A percentile compares a stretch with the other conserved stretches of the same genome.
Evolutionary conservation across 2,329 filamentous ascomycete genomes (phyloP).

Genomic region (Pseudogymnoascus sp.): DNA sequence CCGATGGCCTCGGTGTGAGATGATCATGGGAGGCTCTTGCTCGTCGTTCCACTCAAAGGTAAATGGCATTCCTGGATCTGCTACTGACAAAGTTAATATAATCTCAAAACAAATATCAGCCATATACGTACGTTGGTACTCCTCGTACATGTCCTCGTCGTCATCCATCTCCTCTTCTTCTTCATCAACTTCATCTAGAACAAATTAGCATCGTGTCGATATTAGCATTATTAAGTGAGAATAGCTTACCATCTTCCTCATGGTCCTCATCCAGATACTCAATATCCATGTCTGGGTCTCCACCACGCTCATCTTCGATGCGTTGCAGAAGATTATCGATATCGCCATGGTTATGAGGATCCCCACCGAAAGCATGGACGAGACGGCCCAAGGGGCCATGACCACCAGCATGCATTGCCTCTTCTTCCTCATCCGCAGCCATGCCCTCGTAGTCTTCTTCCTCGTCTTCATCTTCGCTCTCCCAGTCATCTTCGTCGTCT

Average conservation of each 20-base stretch:
- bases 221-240: not conserved
- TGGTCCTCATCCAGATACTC: slow-evolving; percentile 48
- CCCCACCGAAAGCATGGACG: slow-evolving; percentile 41
- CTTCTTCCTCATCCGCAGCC: slow-evolving; percentile 45
- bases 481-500: slow-evolving; percentile 53
- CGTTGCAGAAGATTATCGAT: slow-evolving; percentile 28
- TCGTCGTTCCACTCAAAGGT: slow-evolving; percentile 51
- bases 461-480: slow-evolving; percentile 52
- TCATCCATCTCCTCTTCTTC: slow-evolving; percentile 63
- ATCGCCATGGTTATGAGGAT: slow-evolving; percentile 27
- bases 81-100: slow-evolving; percentile 10
- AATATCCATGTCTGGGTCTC: slow-evolving; percentile 35
- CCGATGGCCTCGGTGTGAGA: slow-evolving; percentile 38
- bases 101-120: not conserved
- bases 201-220: not conserved
- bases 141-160: slow-evolving; percentile 54
- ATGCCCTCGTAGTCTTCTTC: slow-evolving; percentile 38
- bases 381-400: slow-evolving; percentile 42
- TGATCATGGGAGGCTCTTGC: slow-evolving; percentile 39
- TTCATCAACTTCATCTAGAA: slow-evolving; percentile 45
- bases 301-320: slow-evolving; percentile 39
- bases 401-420: slow-evolving; percentile 35
- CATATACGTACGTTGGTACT: slow-evolving; percentile 44
- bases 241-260: slow-evolving; percentile 50
- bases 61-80: slow-evolving; percentile 34